Evolutionary conservation across 1,284 basidiomycete genomes (phyloP).

Genomic region (Ceratobasidium sp.): DNA sequence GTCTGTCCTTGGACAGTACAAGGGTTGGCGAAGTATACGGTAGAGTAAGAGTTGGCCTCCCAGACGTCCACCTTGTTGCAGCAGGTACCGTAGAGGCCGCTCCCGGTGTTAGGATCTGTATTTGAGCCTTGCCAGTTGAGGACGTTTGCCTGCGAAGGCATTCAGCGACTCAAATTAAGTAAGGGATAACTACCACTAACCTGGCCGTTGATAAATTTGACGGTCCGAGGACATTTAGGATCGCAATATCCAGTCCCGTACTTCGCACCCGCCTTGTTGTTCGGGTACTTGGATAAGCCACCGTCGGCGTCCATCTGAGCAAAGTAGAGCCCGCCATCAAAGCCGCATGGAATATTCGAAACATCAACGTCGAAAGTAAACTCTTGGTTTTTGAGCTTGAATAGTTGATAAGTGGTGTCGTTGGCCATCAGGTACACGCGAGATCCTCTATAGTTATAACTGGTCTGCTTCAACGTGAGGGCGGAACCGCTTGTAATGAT

Average conservation of each 20-base stretch:
- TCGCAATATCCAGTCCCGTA: slow-evolving; percentile 66
- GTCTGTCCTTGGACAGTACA: slow-evolving; percentile 38
- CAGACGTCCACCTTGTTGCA: slow-evolving; percentile 45
- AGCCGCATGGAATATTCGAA: slow-evolving; percentile 60
- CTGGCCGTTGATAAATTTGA: slow-evolving; percentile 59
- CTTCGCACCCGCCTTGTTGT: slow-evolving; percentile 63
- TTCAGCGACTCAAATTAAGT: too few species aligned
- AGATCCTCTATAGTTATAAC: slow-evolving; percentile 50
- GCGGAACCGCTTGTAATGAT: too few species aligned
- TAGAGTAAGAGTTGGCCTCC: slow-evolving; percentile 57
- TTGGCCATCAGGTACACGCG: slow-evolving; percentile 60
- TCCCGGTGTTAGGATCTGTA: slow-evolving; percentile 43
- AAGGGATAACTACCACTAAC: slow-evolving; percentile 50
- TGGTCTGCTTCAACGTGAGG: too few species aligned
- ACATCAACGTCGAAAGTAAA: slow-evolving; percentile 66
- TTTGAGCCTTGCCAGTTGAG: too few species aligned
- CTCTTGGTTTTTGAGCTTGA: slow-evolving; percentile 62
- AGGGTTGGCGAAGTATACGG: slow-evolving; percentile 55
- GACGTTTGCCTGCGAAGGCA: too few species aligned
- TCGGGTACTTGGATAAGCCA: slow-evolving; percentile 57
- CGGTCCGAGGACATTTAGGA: slow-evolving; percentile 60
- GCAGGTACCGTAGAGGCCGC: slow-evolving; percentile 43
- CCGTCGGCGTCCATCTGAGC: slow-evolving; percentile 62
- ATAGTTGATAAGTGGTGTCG: slow-evolving; percentile 57
- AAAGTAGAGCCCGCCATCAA: slow-evolving; percentile 62